Evolutionary conservation across 768 basidiomycete genomes (phyloP).

Genomic region (Tylopilus vinaceipallidus): DNA sequence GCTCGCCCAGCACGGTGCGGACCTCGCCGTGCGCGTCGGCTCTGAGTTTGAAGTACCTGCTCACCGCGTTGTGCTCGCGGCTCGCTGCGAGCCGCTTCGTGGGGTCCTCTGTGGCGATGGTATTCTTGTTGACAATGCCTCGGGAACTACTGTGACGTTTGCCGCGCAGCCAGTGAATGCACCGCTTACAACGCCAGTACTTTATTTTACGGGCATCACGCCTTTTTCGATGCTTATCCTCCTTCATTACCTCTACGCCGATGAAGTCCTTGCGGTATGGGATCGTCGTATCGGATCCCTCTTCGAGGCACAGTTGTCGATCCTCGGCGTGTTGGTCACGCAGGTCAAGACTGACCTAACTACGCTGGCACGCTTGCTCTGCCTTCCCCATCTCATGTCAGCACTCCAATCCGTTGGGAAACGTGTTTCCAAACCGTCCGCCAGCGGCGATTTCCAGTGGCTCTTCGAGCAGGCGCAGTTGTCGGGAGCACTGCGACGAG

Average conservation of each 20-base stretch:
- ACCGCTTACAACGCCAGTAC: not conserved
- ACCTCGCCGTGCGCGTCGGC: constrained; percentile 52
- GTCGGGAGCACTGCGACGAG: not conserved
- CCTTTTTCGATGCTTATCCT: constrained; percentile 72
- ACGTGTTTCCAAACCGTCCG: constrained; percentile 44
- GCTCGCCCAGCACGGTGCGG: constrained; percentile 50
- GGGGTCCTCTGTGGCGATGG: constrained; percentile 38
- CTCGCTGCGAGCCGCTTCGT: constrained; percentile 51
- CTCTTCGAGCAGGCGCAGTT: constrained; percentile 42
- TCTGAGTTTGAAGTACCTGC: constrained; percentile 50
- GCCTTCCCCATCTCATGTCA: constrained; percentile 50
- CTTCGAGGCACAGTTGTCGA: constrained; percentile 40
- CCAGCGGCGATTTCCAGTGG: constrained; percentile 47
- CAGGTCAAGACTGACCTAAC: constrained; percentile 65
- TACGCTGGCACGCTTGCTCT: constrained; percentile 53
- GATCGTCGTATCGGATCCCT: constrained; percentile 61
- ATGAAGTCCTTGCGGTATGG: constrained; percentile 81
- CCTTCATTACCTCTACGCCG: constrained; percentile 85
- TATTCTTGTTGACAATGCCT: constrained; percentile 26
- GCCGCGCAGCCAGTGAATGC: constrained; percentile 1
- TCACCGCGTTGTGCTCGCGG: constrained; percentile 64
- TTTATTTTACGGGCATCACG: constrained; percentile 52
- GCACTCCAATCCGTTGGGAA: constrained; percentile 65
- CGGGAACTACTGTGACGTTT: constrained; percentile 32
- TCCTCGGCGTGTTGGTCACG: constrained; percentile 40